Evolutionary conservation across 2,329 filamentous ascomycete genomes (phyloP), one percentile per base, ranked within the genome.

Genomic region (Zasmidium angulare): DNA sequence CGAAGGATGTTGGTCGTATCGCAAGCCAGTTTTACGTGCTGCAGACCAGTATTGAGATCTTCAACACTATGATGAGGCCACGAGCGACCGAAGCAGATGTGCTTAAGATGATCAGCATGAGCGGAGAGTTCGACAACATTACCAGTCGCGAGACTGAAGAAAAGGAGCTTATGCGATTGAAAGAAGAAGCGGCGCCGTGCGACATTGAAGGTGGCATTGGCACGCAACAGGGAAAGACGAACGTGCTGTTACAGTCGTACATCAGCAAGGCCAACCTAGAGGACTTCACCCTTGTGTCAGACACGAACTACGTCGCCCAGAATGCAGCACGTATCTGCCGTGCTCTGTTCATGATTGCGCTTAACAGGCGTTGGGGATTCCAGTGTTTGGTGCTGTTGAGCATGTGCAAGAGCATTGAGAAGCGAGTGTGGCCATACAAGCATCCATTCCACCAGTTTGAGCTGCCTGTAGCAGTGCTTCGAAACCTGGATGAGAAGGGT

Each of bases 381-480:
- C 92, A 98, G 74, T 99, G 96, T 66, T 82, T 96, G 43, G 92
- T 98, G 0, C 79, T 99, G 29, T 79, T 99, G 47, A 96, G 91
- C 0, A 81, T 99, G 64, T 96, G 93, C 75, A 98, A 98, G 77
- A 96, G 95, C 0, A 97, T 99, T 57, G 96, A 99, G 76, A 96
- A 92, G 76, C 88, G 92, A 59, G 88, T 96, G 11, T 99, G 95
- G 95, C 87, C 93, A 0, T 96, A 91, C 69, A 89, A 96, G 72
- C 95, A 99, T 72, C 95, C 95, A 0, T 87, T 99, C 51, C 89
- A 93, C 68, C 95, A 99, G 70, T 99, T 99, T 63, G 93, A 98
- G 61, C 80, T 99, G 1, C 89, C 93, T 0, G 87, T 89, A 66
- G 86, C 92, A 0, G 86, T 99, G 0, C 77, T 99, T 10, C 89